Base-by-base conservation (phyloP, 169 alveolate species). In the Fabrea salina region DNA sequence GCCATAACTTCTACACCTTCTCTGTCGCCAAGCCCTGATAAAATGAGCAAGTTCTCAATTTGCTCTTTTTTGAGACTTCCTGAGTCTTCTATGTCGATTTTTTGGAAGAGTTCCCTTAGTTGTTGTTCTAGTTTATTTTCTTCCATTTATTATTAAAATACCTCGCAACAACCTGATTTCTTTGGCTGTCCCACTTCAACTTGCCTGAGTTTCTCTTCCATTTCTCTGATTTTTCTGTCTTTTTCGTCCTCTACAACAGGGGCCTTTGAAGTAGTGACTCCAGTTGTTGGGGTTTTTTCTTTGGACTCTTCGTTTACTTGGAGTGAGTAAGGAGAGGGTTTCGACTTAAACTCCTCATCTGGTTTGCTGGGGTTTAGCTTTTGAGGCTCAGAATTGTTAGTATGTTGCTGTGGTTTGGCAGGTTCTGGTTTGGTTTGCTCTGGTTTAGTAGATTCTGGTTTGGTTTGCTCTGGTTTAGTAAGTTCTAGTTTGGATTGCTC, bases 161-260 rank as follows among this genome's bases (percentile, higher is more conserved):
- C 19, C 56, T 0, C 56, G 19, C 56, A 47, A 47, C 56, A 47
- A 0, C 56, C 2, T 47, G 56, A 82, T 4, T 40, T 57, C 0
- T 47, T 25, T 47, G 56, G 0, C 19, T 47, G 56, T 16, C 43
- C 64, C 49, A 68, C 84, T 43, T 54, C 44, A 51, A 72, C 84
- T 72, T 71, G 54, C 54, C 72, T 25, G 7, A 58, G 88, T 64
- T 78, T 74, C 68, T 83, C 86, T 51, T 82, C 88, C 82, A 82
- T 82, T 76, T 82, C 67, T 66, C 56, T 70, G 37, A 77, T 33
- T 40, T 77, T 47, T 47, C 19, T 25, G 19, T 47, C 56, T 47
- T 25, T 47, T 47, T 47, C 56, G 56, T 47, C 56, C 16, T n/a
- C 56, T 47, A 47, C 56, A 47, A 25, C 56, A 47, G 19, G 30